Evolutionary conservation across 176 grass and related monocot genomes (phyloP).

Genomic region (sorghum (Sorghum bicolor)): DNA sequence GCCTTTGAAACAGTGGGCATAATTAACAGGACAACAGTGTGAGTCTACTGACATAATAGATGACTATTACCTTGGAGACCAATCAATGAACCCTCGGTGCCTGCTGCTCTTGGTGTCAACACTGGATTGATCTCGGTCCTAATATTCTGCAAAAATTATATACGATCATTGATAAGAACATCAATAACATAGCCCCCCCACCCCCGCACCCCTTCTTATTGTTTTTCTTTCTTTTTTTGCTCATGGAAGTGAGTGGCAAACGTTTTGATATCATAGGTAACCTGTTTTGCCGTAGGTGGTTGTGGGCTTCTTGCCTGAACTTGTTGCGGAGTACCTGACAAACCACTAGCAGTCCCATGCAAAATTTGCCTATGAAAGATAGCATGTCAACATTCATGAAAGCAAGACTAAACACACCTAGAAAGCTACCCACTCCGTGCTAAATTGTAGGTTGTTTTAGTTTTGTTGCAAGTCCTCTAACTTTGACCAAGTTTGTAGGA

Average conservation of each 20-base stretch:
- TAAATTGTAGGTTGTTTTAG: neutral
- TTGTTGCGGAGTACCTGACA: slow-evolving; percentile 61
- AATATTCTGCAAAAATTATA: slow-evolving; percentile 47
- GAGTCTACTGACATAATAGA: slow-evolving; percentile 9
- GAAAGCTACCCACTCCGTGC: neutral
- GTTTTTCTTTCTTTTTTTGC: neutral
- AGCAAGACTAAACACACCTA: neutral
- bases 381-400: slow-evolving; percentile 22
- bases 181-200: neutral
- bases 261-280: slow-evolving; percentile 16
- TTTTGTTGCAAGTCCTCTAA: neutral
- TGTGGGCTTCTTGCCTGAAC: slow-evolving; percentile 65
- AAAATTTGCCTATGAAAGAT: slow-evolving; percentile 58
- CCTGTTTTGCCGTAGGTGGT: slow-evolving; percentile 53
- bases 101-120: slow-evolving; percentile 59
- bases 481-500: neutral
- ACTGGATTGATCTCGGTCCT: slow-evolving; percentile 70
- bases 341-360: slow-evolving; percentile 59
- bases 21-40: neutral
- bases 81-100: slow-evolving; percentile 67
- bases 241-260: neutral
- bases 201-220: neutral
- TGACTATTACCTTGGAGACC: slow-evolving; percentile 66
- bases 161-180: neutral
- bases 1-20: neutral